Evolutionary conservation across 306 rosid species (phyloP), one percentile per base, ranked within the genome.

Genomic region (Benincasa hispida): DNA sequence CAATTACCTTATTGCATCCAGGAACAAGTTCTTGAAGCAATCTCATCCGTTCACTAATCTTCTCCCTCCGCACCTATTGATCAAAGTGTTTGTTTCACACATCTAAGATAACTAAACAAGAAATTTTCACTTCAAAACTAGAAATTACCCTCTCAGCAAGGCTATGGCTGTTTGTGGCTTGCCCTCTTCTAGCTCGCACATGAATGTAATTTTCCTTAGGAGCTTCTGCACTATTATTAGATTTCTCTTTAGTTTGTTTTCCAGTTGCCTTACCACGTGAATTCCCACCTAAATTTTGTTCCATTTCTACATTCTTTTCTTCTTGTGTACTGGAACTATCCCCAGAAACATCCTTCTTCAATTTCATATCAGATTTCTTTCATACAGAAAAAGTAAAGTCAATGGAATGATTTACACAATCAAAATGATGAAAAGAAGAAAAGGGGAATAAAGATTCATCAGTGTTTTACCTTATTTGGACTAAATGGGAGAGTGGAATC

Each of bases 1-100:
- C 41, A 50, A 13, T 0, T 78, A 95, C 99, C 98, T 95, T 95
- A 79, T 90, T 95, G 89, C 99, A 95, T 45, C 99, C 99, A 0
- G 99, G 99, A 85, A 95, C 99, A 80, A 95, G 98, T 81, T 95
- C 99, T 85, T 95, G 99, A 80, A 95, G 99, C 89, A 92, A 82
- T 84, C 97, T 85, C 99, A 95, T 95, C 79, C 99, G 58, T 79
- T 95, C 99, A 72, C 99, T 95, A 45, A 95, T 95, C 88, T 95
- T 95, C 78, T 95, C 99, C 87, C 99, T 92, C 78, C 99, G 89
- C 63, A 95, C 96, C 99, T 95, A 83, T 83, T 79, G 74, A 21
- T 75, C 84, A 76, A 78, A 75, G 19, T 30, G 19, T 55, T 62
- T 7, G 18, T 54, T 62, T 8, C 6, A 80, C 1, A 32, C 28